phyloP scores from a whole-genome alignment of 2,329 filamentous ascomycete genomes.

The Epichloe amarillans region DNA sequence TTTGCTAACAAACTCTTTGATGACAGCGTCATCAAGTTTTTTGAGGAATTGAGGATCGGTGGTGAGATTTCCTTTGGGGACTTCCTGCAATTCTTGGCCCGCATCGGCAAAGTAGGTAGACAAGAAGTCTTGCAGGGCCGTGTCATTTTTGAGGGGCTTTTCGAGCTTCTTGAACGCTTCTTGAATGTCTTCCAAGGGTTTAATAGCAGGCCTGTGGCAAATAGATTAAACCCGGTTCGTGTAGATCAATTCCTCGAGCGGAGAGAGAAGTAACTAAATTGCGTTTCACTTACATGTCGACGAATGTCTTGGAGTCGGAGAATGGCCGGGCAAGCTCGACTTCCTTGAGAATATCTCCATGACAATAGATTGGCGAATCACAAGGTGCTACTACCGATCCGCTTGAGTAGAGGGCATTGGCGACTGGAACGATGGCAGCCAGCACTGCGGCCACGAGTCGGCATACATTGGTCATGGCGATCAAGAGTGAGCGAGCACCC shows the following conservation, averaged over 20 bases:
- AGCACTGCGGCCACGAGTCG: constrained; percentile 14
- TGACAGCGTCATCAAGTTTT: constrained; percentile 41
- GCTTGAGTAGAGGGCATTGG: constrained; percentile 41
- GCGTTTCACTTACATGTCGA: constrained; percentile 43
- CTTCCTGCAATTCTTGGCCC: constrained; percentile 46
- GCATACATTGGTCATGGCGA: constrained; percentile 14
- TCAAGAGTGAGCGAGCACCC: background rate
- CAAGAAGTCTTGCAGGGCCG: constrained; percentile 48
- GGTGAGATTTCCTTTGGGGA: constrained; percentile 35
- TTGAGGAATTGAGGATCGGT: constrained; percentile 46
- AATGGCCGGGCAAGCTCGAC: constrained; percentile 53
- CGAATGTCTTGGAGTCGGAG: constrained; percentile 56
- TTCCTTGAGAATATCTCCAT: constrained; percentile 47
- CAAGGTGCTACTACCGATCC: constrained; percentile 50
- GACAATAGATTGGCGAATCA: constrained; percentile 54
- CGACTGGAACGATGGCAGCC: constrained; percentile 15
- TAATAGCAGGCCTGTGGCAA: constrained; percentile 39
- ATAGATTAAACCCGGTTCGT: background rate
- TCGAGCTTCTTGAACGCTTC: constrained; percentile 44
- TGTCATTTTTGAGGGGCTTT: constrained; percentile 50
- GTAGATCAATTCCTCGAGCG: background rate
- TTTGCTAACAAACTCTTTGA: constrained; percentile 46
- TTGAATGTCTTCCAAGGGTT: constrained; percentile 45
- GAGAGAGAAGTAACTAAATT: background rate
- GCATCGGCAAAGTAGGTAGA: constrained; percentile 48